Evolutionary conservation across 2,329 filamentous ascomycete genomes (phyloP).

Genomic region (Sporothrix protearum): DNA sequence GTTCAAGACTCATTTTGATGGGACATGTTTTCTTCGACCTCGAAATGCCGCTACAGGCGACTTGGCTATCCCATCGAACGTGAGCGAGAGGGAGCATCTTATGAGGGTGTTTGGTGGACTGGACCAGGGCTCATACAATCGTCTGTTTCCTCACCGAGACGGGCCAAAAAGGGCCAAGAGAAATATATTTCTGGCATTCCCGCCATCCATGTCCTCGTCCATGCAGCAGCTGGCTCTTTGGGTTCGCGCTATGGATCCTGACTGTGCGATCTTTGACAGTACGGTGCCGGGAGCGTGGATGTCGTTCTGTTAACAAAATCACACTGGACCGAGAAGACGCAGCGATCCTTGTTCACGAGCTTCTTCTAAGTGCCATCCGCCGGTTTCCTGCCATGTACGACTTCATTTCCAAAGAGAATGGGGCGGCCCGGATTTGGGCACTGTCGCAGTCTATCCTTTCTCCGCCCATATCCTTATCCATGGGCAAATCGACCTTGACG

Average conservation of each 20-base stretch:
- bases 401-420: conserved; percentile 32
- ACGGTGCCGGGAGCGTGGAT: conserved; percentile 46
- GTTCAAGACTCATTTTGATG: conserved; percentile 35
- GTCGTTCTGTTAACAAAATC: conserved; percentile 38
- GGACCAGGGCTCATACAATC: conserved; percentile 35
- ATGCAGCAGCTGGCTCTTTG: conserved; percentile 43
- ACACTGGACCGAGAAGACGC: conserved; percentile 31
- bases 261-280: conserved; percentile 44
- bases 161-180: conserved; percentile 27
- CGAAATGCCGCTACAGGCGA: neutral
- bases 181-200: conserved; percentile 51
- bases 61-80: neutral
- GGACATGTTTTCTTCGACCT: conserved; percentile 25
- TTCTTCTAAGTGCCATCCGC: conserved; percentile 38
- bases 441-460: conserved; percentile 38
- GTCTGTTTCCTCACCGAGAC: conserved; percentile 15
- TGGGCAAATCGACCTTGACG: neutral
- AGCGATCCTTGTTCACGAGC: conserved; percentile 47
- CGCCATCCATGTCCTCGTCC: conserved; percentile 37
- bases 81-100: conserved; percentile 26
- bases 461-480: conserved; percentile 36
- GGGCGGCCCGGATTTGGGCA: conserved; percentile 38
- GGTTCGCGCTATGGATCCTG: conserved; percentile 41
- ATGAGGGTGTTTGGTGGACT: conserved; percentile 33
- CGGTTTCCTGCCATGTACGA: conserved; percentile 40